These are phyloP conservation scores for Botrytis tulipae DNA, from an alignment of 2,329 filamentous ascomycete genomes.

Conservation along the genomic window DNA sequence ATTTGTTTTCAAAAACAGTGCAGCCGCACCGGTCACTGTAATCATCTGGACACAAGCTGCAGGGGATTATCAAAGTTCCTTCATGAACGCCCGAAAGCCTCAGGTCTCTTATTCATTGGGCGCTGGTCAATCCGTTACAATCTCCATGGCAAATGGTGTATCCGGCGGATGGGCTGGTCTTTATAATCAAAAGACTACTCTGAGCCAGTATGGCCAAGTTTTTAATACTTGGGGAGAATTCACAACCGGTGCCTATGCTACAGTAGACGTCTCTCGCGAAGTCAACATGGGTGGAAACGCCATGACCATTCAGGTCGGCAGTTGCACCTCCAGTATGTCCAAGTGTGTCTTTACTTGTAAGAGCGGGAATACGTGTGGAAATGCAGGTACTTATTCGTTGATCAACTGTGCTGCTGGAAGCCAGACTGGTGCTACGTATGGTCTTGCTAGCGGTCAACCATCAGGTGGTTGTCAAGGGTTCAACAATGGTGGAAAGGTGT, in stretches of 20 bases:
- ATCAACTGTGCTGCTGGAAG: conserved; percentile 12
- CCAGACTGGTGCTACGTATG: conserved; percentile 14
- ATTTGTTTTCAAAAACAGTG: conserved; percentile 19
- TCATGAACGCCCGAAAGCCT: conserved; percentile 14
- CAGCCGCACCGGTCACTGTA: not conserved
- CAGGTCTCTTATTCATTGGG: conserved; percentile 18
- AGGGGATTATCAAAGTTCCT: conserved; percentile 16
- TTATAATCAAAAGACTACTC: conserved; percentile 17
- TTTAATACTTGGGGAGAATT: conserved; percentile 25
- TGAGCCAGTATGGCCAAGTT: conserved; percentile 20
- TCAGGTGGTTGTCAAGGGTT: conserved; percentile 23
- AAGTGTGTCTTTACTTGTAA: conserved; percentile 17
- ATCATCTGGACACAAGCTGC: conserved; percentile 17
- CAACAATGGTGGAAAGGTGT: conserved; percentile 11
- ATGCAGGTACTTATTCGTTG: conserved; percentile 13
- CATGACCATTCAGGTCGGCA: conserved; percentile 17
- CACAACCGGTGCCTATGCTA: conserved; percentile 22
- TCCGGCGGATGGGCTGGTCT: conserved; percentile 23
- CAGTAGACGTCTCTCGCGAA: conserved; percentile 21
- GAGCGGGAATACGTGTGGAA: conserved; percentile 2
- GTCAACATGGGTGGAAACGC: conserved; percentile 23
- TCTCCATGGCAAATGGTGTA: conserved; percentile 23
- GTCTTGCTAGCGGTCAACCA: not conserved
- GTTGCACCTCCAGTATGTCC: conserved; percentile 17
- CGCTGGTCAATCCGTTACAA: conserved; percentile 5